phyloP scores from a whole-genome alignment of 2,329 filamentous ascomycete species.

The Trichophyton schoenleinii region DNA sequence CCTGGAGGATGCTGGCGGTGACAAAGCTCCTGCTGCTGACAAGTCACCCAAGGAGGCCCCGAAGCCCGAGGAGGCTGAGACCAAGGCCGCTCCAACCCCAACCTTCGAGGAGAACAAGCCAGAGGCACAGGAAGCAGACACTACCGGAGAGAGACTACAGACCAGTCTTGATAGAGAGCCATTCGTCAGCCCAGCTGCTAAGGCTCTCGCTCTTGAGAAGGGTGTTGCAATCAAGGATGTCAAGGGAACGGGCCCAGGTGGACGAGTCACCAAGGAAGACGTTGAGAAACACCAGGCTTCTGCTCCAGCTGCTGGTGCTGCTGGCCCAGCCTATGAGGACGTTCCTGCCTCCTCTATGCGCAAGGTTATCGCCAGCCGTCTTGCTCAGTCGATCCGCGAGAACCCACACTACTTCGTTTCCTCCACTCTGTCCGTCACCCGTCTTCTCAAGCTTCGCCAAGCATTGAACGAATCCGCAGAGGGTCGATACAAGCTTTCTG shows the following conservation, averaged over 20 bases:
- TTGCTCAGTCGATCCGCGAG: constrained; percentile 76
- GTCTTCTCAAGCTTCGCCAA: constrained; percentile 90
- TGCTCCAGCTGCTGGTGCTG: constrained; percentile 36
- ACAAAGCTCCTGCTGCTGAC: constrained; percentile 52
- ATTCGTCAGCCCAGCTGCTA: constrained; percentile 57
- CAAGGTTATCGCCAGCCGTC: constrained; percentile 89
- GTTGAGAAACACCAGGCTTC: constrained; percentile 70
- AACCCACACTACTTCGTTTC: constrained; percentile 99
- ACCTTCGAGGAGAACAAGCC: constrained; percentile 46
- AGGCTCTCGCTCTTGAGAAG: constrained; percentile 74
- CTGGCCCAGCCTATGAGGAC: constrained; percentile 65
- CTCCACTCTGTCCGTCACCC: constrained; percentile 76
- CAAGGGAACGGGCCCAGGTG: constrained; percentile 77
- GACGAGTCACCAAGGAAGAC: constrained; percentile 82
- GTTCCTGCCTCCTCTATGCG: constrained; percentile 82
- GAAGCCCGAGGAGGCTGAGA: constrained; percentile 34
- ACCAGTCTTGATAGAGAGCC: constrained; percentile 72
- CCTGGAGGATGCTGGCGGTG: constrained; percentile 79
- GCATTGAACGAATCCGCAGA: constrained; percentile 80
- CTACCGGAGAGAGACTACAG: constrained; percentile 65
- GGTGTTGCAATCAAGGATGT: constrained; percentile 62
- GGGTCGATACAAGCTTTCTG: constrained; percentile 97
- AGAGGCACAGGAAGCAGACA: constrained; percentile 45
- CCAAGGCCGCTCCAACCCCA: constrained; percentile 45
- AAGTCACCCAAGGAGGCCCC: constrained; percentile 52